Evolutionary conservation across 495 filamentous ascomycete genomes (phyloP).

Genomic region (Acidiella bohemica): DNA sequence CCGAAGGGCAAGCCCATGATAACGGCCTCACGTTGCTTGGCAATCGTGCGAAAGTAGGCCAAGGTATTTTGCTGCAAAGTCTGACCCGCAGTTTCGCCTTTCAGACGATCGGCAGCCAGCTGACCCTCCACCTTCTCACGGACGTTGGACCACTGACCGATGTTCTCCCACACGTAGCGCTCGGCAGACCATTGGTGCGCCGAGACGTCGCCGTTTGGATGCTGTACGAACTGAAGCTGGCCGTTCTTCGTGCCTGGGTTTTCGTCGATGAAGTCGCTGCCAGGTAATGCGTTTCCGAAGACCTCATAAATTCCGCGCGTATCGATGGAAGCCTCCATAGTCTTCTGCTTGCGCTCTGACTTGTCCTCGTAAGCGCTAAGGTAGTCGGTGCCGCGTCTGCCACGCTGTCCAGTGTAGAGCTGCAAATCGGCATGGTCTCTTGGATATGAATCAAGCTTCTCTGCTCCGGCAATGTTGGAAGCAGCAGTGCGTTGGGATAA

Average conservation of each 20-base stretch:
- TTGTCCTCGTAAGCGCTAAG: conserved; percentile 16
- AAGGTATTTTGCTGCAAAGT: conserved; percentile 22
- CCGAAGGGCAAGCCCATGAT: conserved; percentile 14
- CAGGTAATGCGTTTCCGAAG: conserved; percentile 25
- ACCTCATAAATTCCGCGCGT: conserved; percentile 17
- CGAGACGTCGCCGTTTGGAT: conserved; percentile 29
- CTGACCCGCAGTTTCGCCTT: conserved; percentile 20
- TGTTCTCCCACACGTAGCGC: conserved; percentile 26
- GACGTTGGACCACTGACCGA: conserved; percentile 26
- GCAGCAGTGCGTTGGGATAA: conserved; percentile 15
- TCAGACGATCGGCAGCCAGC: conserved; percentile 24
- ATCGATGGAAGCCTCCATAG: conserved; percentile 15
- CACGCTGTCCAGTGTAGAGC: conserved; percentile 9
- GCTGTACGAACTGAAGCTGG: conserved; percentile 26
- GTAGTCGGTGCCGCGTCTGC: conserved; percentile 3
- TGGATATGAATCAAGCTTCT: conserved; percentile 4
- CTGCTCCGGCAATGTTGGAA: conserved; percentile 8
- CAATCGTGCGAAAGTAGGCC: conserved; percentile 27
- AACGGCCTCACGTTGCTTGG: conserved; percentile 22
- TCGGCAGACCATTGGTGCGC: conserved; percentile 28
- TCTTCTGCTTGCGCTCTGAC: conserved; percentile 15
- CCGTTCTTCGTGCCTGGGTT: conserved; percentile 21
- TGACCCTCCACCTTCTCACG: conserved; percentile 28
- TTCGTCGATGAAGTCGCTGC: conserved; percentile 22
- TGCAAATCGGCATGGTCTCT: conserved; percentile 12